Percentiles rank a stretch among this genome's conserved stretches.
These are phyloP conservation scores for Botryobasidium botryosum DNA, from an alignment of 768 basidiomycete genomes.

Conservation along the genomic window DNA sequence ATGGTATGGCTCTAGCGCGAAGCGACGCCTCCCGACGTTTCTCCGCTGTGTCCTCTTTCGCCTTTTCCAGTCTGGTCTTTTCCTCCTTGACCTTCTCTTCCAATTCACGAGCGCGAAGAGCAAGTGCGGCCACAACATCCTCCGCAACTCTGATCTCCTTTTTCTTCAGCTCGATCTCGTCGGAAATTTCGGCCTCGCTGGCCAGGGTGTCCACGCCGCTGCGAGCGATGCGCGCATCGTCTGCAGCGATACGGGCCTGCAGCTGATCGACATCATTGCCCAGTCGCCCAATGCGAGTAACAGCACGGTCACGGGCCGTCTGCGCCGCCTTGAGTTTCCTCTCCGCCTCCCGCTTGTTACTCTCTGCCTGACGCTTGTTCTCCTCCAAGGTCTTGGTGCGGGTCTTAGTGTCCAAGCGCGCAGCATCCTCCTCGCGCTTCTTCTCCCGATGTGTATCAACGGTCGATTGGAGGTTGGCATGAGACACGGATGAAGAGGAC, in stretches of 20 bases:
- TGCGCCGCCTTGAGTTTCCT: constrained; percentile 65
- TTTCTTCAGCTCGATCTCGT: constrained; percentile 36
- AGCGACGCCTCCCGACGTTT: constrained; percentile 23
- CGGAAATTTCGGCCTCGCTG: constrained; percentile 28
- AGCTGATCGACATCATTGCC: constrained; percentile 43
- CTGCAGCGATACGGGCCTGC: constrained; percentile 36
- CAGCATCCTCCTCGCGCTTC: constrained; percentile 71
- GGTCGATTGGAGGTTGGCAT: constrained; percentile 48
- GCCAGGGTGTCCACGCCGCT: constrained; percentile 25
- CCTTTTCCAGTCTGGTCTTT: constrained; percentile 38
- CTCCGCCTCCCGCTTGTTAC: constrained; percentile 67
- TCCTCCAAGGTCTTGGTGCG: constrained; percentile 80
- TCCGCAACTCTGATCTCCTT: constrained; percentile 49
- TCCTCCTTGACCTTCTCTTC: constrained; percentile 53
- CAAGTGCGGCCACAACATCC: constrained; percentile 45
- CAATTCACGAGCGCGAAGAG: constrained; percentile 49
- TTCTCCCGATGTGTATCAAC: constrained; percentile 53
- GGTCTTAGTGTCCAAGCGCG: constrained; percentile 60
- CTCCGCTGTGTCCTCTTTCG: constrained; percentile 39
- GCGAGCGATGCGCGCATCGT: constrained; percentile 32
- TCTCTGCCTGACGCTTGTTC: constrained; percentile 66
- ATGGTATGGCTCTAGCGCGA: constrained; percentile 11
- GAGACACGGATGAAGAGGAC: constrained; percentile 37
- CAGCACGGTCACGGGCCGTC: constrained; percentile 42
- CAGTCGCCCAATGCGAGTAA: constrained; percentile 37